A percentile compares a stretch with the other conserved stretches of the same genome.
Conservation (phyloP, 129 eudicot species). For the Artemisia argyi region DNA sequence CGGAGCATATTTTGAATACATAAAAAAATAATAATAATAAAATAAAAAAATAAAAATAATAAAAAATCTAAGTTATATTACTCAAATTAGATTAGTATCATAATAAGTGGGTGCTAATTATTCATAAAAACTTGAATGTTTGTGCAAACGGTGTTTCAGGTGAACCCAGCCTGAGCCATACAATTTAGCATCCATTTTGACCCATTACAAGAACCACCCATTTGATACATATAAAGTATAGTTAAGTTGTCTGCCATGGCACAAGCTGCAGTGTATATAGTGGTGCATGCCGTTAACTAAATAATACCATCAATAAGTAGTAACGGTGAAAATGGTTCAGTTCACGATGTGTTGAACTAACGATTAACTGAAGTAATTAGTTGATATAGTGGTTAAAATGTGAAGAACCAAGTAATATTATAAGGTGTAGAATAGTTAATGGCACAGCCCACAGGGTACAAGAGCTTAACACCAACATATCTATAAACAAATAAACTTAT, state of each 20-base stretch:
- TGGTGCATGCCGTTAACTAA: neutral
- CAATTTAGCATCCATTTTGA: neutral
- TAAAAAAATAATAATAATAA: too few species aligned
- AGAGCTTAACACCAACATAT: slow-evolving; percentile 8
- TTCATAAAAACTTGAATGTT: too few species aligned
- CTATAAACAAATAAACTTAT: slow-evolving; percentile 13
- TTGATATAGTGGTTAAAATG: neutral
- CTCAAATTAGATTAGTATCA: too few species aligned
- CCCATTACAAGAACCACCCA: neutral
- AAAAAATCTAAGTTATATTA: too few species aligned
- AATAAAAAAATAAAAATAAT: too few species aligned
- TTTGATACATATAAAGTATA: neutral
- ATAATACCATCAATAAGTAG: neutral
- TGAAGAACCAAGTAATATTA: neutral
- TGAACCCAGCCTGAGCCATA: neutral
- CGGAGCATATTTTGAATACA: too few species aligned
- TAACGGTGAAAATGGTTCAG: neutral
- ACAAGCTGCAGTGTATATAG: neutral
- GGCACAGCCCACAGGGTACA: neutral
- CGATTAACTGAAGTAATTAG: neutral
- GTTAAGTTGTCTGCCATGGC: neutral
- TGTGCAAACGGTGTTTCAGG: too few species aligned
- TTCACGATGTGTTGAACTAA: neutral
- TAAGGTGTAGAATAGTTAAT: neutral
- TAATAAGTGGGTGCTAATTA: too few species aligned